Percentiles rank a stretch among this genome's conserved stretches.
These are phyloP conservation scores for Phytomonas serpens DNA, from an alignment of 208 protist species.

Conservation along the genomic window DNA sequence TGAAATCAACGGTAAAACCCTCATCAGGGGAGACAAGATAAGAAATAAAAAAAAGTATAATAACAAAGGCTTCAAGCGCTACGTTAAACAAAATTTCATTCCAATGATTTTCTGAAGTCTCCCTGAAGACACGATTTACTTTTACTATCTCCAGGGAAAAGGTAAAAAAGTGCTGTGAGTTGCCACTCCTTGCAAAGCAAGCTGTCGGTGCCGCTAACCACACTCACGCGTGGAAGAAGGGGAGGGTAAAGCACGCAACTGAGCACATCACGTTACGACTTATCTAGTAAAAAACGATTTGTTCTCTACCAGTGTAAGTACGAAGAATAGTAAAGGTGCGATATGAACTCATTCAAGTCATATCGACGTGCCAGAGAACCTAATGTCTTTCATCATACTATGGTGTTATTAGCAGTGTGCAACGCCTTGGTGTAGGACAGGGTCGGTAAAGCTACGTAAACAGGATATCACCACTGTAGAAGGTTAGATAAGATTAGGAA, in stretches of 20 bases:
- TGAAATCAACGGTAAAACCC: background rate
- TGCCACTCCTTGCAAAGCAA: too few relatives aligned
- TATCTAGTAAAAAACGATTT: too few relatives aligned
- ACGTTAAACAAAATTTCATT: too few relatives aligned
- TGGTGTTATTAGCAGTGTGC: background rate
- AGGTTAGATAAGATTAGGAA: background rate
- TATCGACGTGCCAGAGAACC: background rate
- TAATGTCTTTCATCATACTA: background rate
- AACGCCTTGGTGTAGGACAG: background rate
- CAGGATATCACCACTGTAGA: background rate
- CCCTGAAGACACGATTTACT: too few relatives aligned
- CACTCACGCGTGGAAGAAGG: too few relatives aligned
- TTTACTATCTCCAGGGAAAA: too few relatives aligned
- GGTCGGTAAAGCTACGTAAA: background rate
- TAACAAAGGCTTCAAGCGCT: background rate
- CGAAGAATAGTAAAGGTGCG: background rate
- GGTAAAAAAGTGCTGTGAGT: too few relatives aligned
- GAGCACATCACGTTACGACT: too few relatives aligned
- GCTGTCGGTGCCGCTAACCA: too few relatives aligned
- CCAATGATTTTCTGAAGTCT: too few relatives aligned
- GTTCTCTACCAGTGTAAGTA: too few relatives aligned
- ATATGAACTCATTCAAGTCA: background rate
- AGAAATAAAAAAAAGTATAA: background rate
- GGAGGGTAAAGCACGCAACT: too few relatives aligned
- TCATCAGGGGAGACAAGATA: background rate